These are phyloP conservation scores for Coemansia sp. DNA, from an alignment of 192 early-diverging fungal species.

Conservation along the genomic window DNA sequence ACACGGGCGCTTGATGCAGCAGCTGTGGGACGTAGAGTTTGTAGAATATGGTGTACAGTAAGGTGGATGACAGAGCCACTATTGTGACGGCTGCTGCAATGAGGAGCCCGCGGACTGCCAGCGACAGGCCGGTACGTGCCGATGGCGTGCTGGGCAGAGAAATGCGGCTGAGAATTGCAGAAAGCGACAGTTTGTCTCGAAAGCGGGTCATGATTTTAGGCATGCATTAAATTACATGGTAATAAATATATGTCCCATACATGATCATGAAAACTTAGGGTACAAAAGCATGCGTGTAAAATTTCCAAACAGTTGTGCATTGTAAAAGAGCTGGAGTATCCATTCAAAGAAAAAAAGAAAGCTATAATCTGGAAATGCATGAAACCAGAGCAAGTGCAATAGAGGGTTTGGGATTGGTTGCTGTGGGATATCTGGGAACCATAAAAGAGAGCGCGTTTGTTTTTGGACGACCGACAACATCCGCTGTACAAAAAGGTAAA, in stretches of 20 bases:
- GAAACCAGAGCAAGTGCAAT: no score
- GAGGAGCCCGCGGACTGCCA: conserved; percentile 24
- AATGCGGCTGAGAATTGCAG: no score
- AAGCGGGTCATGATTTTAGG: neutral
- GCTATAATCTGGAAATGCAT: no score
- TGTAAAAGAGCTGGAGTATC: no score
- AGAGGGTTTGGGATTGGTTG: no score
- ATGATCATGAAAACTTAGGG: no score
- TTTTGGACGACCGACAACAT: conserved; percentile 4
- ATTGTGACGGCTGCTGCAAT: conserved; percentile 12
- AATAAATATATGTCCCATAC: no score
- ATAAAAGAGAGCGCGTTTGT: neutral
- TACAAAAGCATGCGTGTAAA: no score
- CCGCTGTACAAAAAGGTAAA: conserved; percentile 2
- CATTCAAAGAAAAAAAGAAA: no score
- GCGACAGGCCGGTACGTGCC: conserved; percentile 23
- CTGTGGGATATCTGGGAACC: neutral
- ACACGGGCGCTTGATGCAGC: conserved; percentile 54
- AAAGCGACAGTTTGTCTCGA: neutral
- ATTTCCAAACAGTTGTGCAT: no score
- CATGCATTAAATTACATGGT: neutral
- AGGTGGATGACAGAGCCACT: conserved; percentile 23
- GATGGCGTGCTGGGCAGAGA: neutral
- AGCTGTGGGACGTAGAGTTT: conserved; percentile 62
- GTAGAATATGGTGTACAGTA: conserved; percentile 61